These are phyloP conservation scores for Decorospora gaudefroyi DNA, from an alignment of 2,329 filamentous ascomycete genomes.

Conservation along the genomic window DNA sequence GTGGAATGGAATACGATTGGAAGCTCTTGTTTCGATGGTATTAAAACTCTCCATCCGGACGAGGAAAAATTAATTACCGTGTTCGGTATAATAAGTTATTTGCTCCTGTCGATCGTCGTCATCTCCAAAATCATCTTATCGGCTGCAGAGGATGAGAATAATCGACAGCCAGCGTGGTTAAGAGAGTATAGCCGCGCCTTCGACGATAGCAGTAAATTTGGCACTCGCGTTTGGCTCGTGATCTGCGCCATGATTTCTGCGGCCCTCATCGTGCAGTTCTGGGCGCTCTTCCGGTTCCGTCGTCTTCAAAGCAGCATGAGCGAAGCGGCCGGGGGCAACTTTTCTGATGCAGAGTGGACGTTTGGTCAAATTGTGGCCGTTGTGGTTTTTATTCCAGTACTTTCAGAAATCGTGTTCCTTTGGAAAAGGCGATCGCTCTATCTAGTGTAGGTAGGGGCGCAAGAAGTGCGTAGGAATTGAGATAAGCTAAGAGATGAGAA, in stretches of 20 bases:
- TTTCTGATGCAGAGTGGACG: constrained; percentile 22
- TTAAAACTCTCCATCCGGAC: background rate
- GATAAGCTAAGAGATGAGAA: background rate
- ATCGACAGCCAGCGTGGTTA: background rate
- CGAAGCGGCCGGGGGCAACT: constrained; percentile 13
- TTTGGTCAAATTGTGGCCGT: constrained; percentile 31
- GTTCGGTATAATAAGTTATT: constrained; percentile 12
- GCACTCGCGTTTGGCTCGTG: background rate
- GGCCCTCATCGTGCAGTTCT: constrained; percentile 19
- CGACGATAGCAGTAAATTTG: background rate
- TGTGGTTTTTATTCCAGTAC: constrained; percentile 26
- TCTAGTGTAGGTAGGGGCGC: no score
- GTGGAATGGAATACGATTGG: constrained; percentile 14
- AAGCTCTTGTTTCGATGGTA: constrained; percentile 8
- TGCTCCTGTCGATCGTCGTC: constrained; percentile 12
- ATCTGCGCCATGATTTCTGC: background rate
- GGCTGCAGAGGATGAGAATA: background rate
- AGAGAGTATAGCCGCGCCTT: background rate
- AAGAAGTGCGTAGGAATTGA: background rate
- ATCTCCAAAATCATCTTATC: constrained; percentile 10
- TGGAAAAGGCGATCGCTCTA: background rate
- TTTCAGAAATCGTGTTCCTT: constrained; percentile 10
- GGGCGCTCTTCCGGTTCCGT: constrained; percentile 26
- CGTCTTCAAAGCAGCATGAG: constrained; percentile 23
- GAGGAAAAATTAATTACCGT: constrained; percentile 3